These are phyloP conservation scores for Rhynchospora pubera DNA, from an alignment of 176 grass and related monocot genomes.

Conservation along the genomic window DNA sequence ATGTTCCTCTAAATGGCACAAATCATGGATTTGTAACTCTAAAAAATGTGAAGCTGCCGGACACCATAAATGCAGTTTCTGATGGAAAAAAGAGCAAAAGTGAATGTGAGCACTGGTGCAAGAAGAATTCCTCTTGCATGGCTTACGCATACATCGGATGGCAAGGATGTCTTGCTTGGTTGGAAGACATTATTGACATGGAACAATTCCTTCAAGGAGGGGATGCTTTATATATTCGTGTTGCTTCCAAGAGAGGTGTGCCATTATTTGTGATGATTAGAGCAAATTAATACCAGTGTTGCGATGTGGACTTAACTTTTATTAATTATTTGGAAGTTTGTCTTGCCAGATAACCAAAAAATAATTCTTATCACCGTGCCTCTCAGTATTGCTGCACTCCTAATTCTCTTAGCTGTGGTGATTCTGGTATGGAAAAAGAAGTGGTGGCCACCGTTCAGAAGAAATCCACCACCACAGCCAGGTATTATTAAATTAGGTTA, in stretches of 20 bases:
- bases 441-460: neutral
- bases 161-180: slow-evolving; percentile 13
- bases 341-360: neutral
- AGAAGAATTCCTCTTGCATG: neutral
- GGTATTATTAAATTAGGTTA: too few relatives aligned
- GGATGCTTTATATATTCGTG: slow-evolving; percentile 5
- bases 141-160: slow-evolving; percentile 5
- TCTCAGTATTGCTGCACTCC: neutral
- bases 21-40: neutral
- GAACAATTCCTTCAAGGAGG: neutral
- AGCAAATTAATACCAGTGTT: neutral
- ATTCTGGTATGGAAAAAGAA: neutral
- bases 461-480: neutral
- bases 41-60: neutral
- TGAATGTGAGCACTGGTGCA: neutral
- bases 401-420: neutral
- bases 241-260: neutral
- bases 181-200: slow-evolving; percentile 3
- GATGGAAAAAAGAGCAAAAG: neutral
- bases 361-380: neutral
- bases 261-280: neutral
- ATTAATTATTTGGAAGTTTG: neutral
- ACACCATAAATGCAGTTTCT: slow-evolving; percentile 1
- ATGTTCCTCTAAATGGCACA: neutral
- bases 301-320: neutral